Conservation (phyloP, 2,329 filamentous ascomycete genomes). For the Leptographium galeiforme region DNA sequence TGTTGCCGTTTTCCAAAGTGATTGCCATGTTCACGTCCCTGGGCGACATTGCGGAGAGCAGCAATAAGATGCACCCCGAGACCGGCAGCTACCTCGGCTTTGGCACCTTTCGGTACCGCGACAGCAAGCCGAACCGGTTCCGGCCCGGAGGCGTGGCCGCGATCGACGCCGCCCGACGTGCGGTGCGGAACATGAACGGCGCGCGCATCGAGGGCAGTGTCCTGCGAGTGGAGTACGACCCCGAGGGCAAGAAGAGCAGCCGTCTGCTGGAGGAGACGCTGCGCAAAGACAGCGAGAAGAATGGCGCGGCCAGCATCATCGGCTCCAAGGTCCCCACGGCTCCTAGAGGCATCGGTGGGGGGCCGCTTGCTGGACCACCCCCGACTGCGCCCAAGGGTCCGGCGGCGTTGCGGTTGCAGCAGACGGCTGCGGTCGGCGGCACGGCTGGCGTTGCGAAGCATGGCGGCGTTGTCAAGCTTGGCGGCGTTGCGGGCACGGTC, state of each 20-base stretch:
- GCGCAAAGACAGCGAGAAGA: conserved; percentile 50
- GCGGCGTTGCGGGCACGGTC: not conserved
- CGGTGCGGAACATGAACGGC: conserved; percentile 63
- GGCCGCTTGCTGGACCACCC: conserved; percentile 44
- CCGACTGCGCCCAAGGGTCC: conserved; percentile 81
- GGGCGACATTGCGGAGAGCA: conserved; percentile 79
- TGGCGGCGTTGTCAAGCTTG: not conserved
- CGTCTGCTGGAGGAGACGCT: conserved; percentile 65
- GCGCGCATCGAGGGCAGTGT: conserved; percentile 65
- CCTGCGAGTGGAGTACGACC: conserved; percentile 77
- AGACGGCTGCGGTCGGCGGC: not conserved
- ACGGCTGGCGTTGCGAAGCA: not conserved
- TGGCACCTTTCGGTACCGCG: conserved; percentile 79
- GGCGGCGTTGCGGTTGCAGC: conserved; percentile 35
- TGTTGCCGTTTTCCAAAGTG: conserved; percentile 68
- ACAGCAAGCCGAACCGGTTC: conserved; percentile 44
- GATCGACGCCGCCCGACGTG: conserved; percentile 67
- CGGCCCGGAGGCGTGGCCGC: conserved; percentile 48
- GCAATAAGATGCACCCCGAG: conserved; percentile 88
- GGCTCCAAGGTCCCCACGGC: conserved; percentile 17
- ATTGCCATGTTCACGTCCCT: conserved; percentile 64
- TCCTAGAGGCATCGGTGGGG: conserved; percentile 21
- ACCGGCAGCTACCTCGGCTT: conserved; percentile 92
- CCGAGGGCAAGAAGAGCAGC: conserved; percentile 71
- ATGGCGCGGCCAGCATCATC: conserved; percentile 3